Evolutionary conservation across 768 basidiomycete genomes (phyloP), one percentile per base, ranked within the genome.

Genomic region (Boletus bicolor): DNA sequence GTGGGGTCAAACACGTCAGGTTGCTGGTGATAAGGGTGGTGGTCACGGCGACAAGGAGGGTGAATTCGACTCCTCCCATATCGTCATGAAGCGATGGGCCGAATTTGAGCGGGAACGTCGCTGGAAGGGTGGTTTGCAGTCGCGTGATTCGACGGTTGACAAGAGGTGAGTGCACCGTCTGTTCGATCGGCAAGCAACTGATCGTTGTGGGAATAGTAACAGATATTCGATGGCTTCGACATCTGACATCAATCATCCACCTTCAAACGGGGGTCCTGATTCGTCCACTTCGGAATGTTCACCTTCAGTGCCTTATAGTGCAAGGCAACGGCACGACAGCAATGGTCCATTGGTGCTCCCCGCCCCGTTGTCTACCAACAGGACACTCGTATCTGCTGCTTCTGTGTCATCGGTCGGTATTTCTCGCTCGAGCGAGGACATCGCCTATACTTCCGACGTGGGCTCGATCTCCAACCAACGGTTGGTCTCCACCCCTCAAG

Each of bases 1-100:
- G 24, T 94, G 93, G 93, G 97, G 97, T 74, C 88, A 94, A 75
- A 98, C 97, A 36, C 81, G 97, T 58, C 86, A 84, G 73, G 74
- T 88, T 58, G 79, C 82, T 32, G 93, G 93, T 9, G 89, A 88
- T 65, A 84, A 81, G 63, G 83, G 79, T 42, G 80, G 74, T 37
- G 80, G 80, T 54, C 90, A 93, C 64, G 91, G 89, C 11, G 95
- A 93, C 69, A 99, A 98, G 76, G 93, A 96, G 58, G 97, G 97
- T 69, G 91, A 91, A 69, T 99, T 99, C 65, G 96, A 99, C 75
- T 96, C 94, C 30, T 82, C 85, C 44, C 86, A 95, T 73, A 98
- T 99, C 63, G 89, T 96, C 36, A 98, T 98, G 97, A 98, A 98
- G 79, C 84, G 93, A 39, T 99, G 96, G 96, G 93, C 85, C 17